phyloP scores from a whole-genome alignment of 2,329 filamentous ascomycete genomes.

The Trichoderma afroharzianum region DNA sequence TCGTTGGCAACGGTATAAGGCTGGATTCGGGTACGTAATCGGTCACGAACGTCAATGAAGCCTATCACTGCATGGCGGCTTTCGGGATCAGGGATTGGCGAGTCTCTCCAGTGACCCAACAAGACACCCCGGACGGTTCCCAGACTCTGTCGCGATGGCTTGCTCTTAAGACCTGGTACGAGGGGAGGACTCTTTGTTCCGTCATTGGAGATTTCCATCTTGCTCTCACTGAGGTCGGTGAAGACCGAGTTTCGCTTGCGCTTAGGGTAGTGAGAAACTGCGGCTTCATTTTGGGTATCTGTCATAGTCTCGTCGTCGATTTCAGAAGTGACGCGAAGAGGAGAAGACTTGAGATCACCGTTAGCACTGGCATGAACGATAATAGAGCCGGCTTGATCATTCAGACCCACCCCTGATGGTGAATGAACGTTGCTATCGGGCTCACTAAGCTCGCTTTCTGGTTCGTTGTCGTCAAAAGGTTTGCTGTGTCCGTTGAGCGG shows the following conservation, averaged over 20 bases:
- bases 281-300: conserved; percentile 38
- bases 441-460: conserved; percentile 44
- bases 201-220: conserved; percentile 38
- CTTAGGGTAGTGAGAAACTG: conserved; percentile 47
- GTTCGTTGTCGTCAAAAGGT: conserved; percentile 38
- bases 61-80: conserved; percentile 58
- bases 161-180: conserved; percentile 25
- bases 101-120: conserved; percentile 60
- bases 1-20: conserved; percentile 46
- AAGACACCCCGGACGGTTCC: conserved; percentile 44
- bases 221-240: conserved; percentile 47
- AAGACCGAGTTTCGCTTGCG: conserved; percentile 53
- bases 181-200: conserved; percentile 30
- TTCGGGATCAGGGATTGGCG: conserved; percentile 43
- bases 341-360: conserved; percentile 35
- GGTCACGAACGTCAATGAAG: conserved; percentile 59
- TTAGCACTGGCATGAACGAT: conserved; percentile 46
- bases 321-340: conserved; percentile 30
- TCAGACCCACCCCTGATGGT: conserved; percentile 36
- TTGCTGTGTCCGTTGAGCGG: conserved; percentile 28
- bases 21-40: conserved; percentile 58
- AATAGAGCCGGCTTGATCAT: conserved; percentile 50
- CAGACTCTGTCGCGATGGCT: conserved; percentile 28
- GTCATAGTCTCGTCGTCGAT: conserved; percentile 44
- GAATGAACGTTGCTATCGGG: conserved; percentile 34